Percentiles rank a stretch among this genome's conserved stretches.
Conservation (phyloP, 2,329 filamentous ascomycete genomes). For the Teratosphaeriaceae sp. region DNA sequence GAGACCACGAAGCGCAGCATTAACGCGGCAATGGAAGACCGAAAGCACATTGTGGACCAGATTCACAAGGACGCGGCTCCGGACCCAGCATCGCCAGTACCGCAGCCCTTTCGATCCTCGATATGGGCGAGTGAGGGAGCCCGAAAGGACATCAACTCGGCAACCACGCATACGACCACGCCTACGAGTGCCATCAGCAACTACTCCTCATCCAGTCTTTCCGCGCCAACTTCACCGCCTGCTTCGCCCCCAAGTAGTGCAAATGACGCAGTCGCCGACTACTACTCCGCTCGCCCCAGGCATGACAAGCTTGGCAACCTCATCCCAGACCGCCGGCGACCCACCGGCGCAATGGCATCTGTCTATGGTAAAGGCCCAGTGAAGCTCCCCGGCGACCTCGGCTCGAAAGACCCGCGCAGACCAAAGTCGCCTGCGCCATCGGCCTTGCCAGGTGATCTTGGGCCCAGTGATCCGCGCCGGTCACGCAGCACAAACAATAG, state of each 20-base stretch:
- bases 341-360: conserved; percentile 23
- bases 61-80: no score
- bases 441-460: conserved; percentile 25
- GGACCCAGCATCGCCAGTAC: no score
- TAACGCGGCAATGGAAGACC: no score
- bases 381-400: conserved; percentile 30
- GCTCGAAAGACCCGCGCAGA: conserved; percentile 28
- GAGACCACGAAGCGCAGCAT: no score
- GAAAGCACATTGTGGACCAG: no score
- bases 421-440: conserved; percentile 25
- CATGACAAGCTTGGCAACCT: conserved; percentile 26
- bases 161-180: background rate
- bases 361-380: conserved; percentile 23
- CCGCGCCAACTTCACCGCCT: conserved; percentile 20
- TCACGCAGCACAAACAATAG: conserved; percentile 20
- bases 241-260: conserved; percentile 17
- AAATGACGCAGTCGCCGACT: conserved; percentile 15
- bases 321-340: conserved; percentile 18
- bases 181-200: conserved; percentile 2
- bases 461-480: conserved; percentile 25
- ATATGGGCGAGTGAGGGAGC: no score
- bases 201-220: conserved; percentile 7
- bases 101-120: no score
- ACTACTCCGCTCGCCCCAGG: conserved; percentile 22
- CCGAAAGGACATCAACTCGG: no score